A percentile compares a stretch with the other conserved stretches of the same genome.
Conservation (phyloP, 2,329 filamentous ascomycete species). For the Cercospora beticola region DNA sequence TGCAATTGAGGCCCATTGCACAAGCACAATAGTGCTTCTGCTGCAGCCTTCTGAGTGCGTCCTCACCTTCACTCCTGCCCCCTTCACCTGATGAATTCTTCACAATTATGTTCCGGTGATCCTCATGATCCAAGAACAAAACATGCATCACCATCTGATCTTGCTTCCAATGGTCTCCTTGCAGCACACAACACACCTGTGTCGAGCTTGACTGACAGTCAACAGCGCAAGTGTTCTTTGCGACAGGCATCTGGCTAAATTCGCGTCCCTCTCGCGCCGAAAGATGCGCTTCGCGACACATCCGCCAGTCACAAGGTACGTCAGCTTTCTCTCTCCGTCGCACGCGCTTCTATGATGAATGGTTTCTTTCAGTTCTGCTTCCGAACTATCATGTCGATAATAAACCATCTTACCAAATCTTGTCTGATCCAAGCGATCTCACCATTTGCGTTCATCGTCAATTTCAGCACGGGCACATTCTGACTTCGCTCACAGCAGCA, state of each 20-base stretch:
- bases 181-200: neutral
- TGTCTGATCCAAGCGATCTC: constrained; percentile 36
- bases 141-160: constrained; percentile 47
- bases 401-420: constrained; percentile 41
- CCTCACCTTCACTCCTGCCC: neutral
- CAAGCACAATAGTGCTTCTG: neutral
- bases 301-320: constrained; percentile 19
- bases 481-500: constrained; percentile 7
- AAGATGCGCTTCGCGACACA: neutral
- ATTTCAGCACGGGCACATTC: neutral
- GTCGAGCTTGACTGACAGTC: neutral
- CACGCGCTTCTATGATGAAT: constrained; percentile 39
- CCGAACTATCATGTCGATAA: constrained; percentile 41
- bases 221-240: neutral
- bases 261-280: neutral
- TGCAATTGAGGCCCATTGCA: neutral
- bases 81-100: constrained; percentile 33
- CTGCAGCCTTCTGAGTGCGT: constrained; percentile 18
- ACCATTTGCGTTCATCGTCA: neutral
- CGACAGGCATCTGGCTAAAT: neutral
- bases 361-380: constrained; percentile 46
- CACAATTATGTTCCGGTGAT: constrained; percentile 40
- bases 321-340: neutral
- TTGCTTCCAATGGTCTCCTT: constrained; percentile 8
- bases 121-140: constrained; percentile 41